Base-by-base conservation (phyloP, 2,329 filamentous ascomycete genomes). In the Penicillium frequentans region DNA sequence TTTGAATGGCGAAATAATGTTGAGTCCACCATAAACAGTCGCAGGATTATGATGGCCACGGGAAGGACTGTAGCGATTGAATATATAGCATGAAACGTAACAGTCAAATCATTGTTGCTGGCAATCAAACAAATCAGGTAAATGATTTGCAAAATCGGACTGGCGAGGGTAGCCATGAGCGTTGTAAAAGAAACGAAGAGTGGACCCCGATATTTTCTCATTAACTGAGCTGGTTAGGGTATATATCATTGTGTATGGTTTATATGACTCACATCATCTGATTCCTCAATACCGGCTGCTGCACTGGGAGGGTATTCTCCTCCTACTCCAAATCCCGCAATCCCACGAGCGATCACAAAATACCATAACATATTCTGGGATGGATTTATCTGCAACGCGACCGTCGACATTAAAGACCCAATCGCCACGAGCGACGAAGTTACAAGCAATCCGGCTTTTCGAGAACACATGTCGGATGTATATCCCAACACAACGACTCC, bases 221-320 rank as follows among this genome's bases (percentile, higher is more conserved):
- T 47, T 27, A 68, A 57, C 68, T 70, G 24, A 27, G 42, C 52
- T 16, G 24, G 49, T 52, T 5, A 43, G 39, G 10, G 3, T 8
- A 10, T 14, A 14, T 14, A 10, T 23, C 19, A 23, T 42, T 9
- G 10, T 13, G 5, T 2, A 5, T 13, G 37, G n/a, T 47, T 9
- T 3, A 42, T 14, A 29, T 39, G 3, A 50, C 65, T 57, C 42
- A 70, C 68, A 47, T 71, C 66, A 39, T 75, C 67, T 2, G 69
- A 71, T 33, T 73, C 71, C 53, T 75, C 73, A 6, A 75, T 60
- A 0, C 71, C 73, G 2, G 73, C 73, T 1, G 72, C 71, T 3
- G 73, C 73, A n/a, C 71, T 71, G 1, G 71, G 68, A 27, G 73
- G 73, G 55, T 75, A 75, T 61, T 76, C 73, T 3, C 73, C 73